phyloP scores from a whole-genome alignment of 78 protist genomes.

The Chrysochromulina parva region DNA sequence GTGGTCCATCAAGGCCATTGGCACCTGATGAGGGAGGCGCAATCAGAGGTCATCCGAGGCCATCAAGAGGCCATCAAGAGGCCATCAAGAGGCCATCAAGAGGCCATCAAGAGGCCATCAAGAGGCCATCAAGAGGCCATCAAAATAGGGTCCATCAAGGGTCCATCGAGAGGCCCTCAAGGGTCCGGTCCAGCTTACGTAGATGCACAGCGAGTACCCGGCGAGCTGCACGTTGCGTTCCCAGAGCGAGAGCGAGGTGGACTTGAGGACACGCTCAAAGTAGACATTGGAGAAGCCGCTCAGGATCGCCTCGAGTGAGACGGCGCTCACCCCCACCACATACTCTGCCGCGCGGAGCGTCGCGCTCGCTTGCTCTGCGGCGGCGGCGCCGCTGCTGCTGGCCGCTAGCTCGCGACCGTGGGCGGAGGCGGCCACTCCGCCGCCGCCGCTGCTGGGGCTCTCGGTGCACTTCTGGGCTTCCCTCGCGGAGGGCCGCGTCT shows the following conservation, averaged over 20 bases:
- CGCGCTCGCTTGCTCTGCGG: neutral
- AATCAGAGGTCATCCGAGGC: too few relatives aligned
- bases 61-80: too few relatives aligned
- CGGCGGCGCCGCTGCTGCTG: neutral
- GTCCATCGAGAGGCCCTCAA: too few relatives aligned
- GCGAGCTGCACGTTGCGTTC: conserved; percentile 31
- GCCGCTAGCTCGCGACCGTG: neutral
- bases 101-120: too few relatives aligned
- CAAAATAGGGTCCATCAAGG: too few relatives aligned
- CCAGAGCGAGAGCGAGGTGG: neutral
- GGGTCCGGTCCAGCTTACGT: too few relatives aligned
- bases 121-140: too few relatives aligned
- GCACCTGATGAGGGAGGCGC: neutral
- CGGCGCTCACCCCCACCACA: neutral
- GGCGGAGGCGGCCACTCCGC: too few relatives aligned
- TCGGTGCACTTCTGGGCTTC: neutral
- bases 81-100: too few relatives aligned
- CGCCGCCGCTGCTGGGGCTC: neutral
- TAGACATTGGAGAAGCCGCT: neutral
- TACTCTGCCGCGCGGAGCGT: neutral
- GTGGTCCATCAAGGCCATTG: neutral
- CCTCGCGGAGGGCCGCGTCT: neutral
- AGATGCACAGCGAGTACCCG: neutral
- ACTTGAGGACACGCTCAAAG: conserved; percentile 4
- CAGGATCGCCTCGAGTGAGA: neutral